Base-by-base conservation (phyloP, 495 filamentous ascomycete species). In the Podospora bellae-mahoneyi region DNA sequence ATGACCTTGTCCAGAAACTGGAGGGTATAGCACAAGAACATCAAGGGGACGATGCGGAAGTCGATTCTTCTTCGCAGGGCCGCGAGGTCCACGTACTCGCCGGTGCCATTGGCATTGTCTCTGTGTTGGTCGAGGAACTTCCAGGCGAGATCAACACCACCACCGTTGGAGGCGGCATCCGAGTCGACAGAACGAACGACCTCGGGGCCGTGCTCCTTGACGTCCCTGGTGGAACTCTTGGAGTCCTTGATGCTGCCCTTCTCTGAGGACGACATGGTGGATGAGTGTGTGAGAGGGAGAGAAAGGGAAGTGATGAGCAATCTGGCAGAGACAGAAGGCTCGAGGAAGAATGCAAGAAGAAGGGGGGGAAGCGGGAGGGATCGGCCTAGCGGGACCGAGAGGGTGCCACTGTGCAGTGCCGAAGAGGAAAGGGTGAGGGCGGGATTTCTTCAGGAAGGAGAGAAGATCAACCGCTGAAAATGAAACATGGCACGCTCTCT, bases 1-100 rank as follows among this genome's bases (percentile, higher is more conserved):
- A 85, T 80, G 55, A 89, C 84, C 75, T 91, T 91, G 75, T 91
- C 88, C 54, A 90, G 76, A 71, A 88, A 89, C 74, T 90, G 88
- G 75, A 90, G 79, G 39, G 83, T 86, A 73, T 90, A 90, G 67
- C 81, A 83, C 34, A 79, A 69, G 67, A 89, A 90, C 85, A 87
- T 87, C 20, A 89, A 39, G 1, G 78, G 78, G 28, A 80, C 77
- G 34, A 80, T 77, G 66, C 72, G 77, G 64, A 58, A 75, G 67
- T 80, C 78, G 59, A 78, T 77, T 72, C 76, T 80, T 39, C 72
- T 73, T 56, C 77, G 76, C 55, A 80, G 65, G 9, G 68, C 65
- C 19, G 34, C 18, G 19, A 78, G 53, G 59, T 78, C 69, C 64
- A 75, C 62, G 19, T 68, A 20, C n/a, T 59, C 65, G 55, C 30